Evolutionary conservation across 768 basidiomycete species (phyloP).

Genomic region (Agaricus sinodeliciosus): DNA sequence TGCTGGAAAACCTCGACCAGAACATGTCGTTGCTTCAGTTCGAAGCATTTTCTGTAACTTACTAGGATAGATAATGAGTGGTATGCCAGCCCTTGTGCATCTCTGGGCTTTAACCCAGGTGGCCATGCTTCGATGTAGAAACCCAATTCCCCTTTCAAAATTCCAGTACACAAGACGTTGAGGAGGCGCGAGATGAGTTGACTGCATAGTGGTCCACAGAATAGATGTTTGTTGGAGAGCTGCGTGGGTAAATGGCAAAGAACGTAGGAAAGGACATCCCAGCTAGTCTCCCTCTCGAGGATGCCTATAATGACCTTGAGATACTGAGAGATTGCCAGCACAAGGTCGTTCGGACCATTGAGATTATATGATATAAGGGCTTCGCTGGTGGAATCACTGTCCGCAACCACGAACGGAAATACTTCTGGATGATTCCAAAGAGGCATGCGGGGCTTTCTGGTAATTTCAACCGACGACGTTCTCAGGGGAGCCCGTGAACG

Average conservation of each 20-base stretch:
- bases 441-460: conserved; percentile 33
- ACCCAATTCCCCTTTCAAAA: conserved; percentile 53
- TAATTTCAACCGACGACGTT: conserved; percentile 17
- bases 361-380: conserved; percentile 62
- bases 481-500: conserved; percentile 45
- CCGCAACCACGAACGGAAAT: conserved; percentile 47
- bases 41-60: conserved; percentile 79
- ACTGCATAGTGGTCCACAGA: conserved; percentile 84
- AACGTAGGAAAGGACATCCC: conserved; percentile 91
- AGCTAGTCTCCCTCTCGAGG: conserved; percentile 70
- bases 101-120: conserved; percentile 55
- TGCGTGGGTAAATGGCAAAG: conserved; percentile 89
- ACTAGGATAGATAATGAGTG: conserved; percentile 84
- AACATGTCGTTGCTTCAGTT: conserved; percentile 53
- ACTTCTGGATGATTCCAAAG: conserved; percentile 70
- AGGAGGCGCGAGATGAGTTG: conserved; percentile 55
- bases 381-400: conserved; percentile 60
- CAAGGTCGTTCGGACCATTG: conserved; percentile 31
- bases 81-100: conserved; percentile 84
- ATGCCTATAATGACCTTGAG: conserved; percentile 56
- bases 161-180: conserved; percentile 57
- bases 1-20: conserved; percentile 69
- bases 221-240: conserved; percentile 91
- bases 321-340: conserved; percentile 74
- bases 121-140: conserved; percentile 55